A percentile compares a stretch with the other conserved stretches of the same genome.
These are phyloP conservation scores for Quercus aquifolioides DNA, from an alignment of 306 rosid species.

Conservation along the genomic window DNA sequence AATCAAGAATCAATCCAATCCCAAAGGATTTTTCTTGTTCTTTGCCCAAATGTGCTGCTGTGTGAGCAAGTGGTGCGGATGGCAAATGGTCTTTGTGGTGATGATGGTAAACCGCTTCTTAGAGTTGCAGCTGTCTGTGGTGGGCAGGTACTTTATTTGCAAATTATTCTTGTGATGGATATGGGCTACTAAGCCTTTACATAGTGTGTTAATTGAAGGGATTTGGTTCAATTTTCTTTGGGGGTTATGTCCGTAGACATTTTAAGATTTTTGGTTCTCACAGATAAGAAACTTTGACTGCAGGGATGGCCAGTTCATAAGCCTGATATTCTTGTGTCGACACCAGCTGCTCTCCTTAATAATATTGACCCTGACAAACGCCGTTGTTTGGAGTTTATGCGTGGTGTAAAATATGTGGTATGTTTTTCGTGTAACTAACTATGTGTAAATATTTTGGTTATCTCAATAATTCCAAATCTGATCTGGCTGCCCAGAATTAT, in stretches of 20 bases:
- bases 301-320: constrained; percentile 87
- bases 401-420: constrained; percentile 84
- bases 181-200: neutral
- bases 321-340: constrained; percentile 85
- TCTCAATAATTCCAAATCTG: neutral
- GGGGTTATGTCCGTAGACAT: constrained; percentile 5
- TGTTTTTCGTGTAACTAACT: constrained; percentile 13
- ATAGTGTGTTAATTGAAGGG: neutral
- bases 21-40: constrained; percentile 55
- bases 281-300: constrained; percentile 17
- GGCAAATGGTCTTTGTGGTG: constrained; percentile 72
- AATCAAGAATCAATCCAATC: constrained; percentile 31
- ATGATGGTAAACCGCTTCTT: constrained; percentile 59
- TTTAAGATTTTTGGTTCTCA: constrained; percentile 1
- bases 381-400: constrained; percentile 62
- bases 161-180: neutral
- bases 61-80: constrained; percentile 86
- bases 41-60: constrained; percentile 89
- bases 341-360: constrained; percentile 94
- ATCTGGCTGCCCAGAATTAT: neutral
- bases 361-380: constrained; percentile 57
- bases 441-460: neutral
- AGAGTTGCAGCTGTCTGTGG: constrained; percentile 79
- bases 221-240: neutral
- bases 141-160: constrained; percentile 60